A percentile compares a stretch with the other conserved stretches of the same genome.
Evolutionary conservation across 2,329 filamentous ascomycete species (phyloP).

Genomic region (Eutypa lata): DNA sequence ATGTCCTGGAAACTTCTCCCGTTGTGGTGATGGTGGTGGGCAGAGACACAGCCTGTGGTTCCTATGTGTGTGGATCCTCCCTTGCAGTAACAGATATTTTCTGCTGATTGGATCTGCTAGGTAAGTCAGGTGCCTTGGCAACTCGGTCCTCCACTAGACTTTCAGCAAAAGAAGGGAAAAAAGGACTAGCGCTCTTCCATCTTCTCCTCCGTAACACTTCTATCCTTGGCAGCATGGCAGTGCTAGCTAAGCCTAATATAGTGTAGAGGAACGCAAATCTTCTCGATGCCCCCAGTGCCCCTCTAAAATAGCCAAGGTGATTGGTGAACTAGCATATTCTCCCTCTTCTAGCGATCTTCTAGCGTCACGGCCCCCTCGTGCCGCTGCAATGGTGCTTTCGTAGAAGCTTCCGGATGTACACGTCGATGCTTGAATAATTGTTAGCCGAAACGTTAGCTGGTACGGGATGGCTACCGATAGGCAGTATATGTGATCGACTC

Average conservation of each 20-base stretch:
- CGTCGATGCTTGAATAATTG: no score
- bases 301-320: slow-evolving; percentile 7
- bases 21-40: no score
- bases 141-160: no score
- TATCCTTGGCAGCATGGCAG: background rate
- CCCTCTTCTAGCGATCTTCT: slow-evolving; percentile 37
- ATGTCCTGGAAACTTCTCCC: no score
- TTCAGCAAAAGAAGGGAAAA: no score
- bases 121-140: background rate
- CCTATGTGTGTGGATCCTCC: background rate
- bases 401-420: background rate
- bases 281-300: background rate
- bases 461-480: no score
- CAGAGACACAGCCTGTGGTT: background rate
- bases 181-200: background rate
- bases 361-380: slow-evolving; percentile 20
- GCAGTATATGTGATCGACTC: no score
- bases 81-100: background rate
- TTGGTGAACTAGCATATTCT: slow-evolving; percentile 18
- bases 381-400: background rate
- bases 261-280: background rate
- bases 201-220: background rate
- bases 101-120: background rate
- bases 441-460: no score
- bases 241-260: background rate